These are phyloP conservation scores for Glycine soja DNA, from an alignment of 306 rosid species.

Conservation along the genomic window DNA sequence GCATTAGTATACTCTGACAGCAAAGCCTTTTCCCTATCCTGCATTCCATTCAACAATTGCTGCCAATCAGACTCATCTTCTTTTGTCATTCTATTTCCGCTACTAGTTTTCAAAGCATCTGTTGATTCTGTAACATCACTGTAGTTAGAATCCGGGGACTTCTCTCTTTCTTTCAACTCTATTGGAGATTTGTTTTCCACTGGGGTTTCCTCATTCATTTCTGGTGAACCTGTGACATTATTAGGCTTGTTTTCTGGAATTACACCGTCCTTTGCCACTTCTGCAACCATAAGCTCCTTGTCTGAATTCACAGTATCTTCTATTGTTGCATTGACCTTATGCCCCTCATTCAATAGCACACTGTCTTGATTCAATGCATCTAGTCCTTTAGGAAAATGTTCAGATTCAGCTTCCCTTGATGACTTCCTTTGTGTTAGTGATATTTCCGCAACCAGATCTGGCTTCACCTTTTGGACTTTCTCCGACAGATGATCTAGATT, in stretches of 20 bases:
- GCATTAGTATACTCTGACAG: slow-evolving; percentile 66
- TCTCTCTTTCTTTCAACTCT: slow-evolving; percentile 33
- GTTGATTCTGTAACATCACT: slow-evolving; percentile 39
- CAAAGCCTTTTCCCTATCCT: slow-evolving; percentile 64
- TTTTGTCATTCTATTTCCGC: neutral
- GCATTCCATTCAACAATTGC: slow-evolving; percentile 67
- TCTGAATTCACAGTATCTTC: slow-evolving; percentile 1
- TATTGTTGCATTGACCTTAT: neutral
- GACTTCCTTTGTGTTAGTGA: slow-evolving; percentile 33
- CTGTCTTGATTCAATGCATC: slow-evolving; percentile 42
- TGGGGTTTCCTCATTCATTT: slow-evolving; percentile 6
- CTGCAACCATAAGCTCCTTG: slow-evolving; percentile 2
- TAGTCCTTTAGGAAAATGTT: slow-evolving; percentile 28
- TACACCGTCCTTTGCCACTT: neutral
- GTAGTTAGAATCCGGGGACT: slow-evolving; percentile 17
- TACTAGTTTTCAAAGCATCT: slow-evolving; percentile 32
- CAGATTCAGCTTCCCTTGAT: slow-evolving; percentile 43
- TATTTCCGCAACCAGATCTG: slow-evolving; percentile 52
- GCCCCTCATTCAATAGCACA: slow-evolving; percentile 32
- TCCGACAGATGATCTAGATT: slow-evolving; percentile 69
- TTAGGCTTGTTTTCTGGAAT: neutral
- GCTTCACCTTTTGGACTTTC: slow-evolving; percentile 52
- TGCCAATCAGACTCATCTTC: slow-evolving; percentile 72
- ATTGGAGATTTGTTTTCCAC: slow-evolving; percentile 28
- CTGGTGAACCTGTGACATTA: slow-evolving; percentile 7